These are phyloP conservation scores for Coemansia sp. DNA, from an alignment of 192 early-diverging fungal genomes.

Conservation along the genomic window DNA sequence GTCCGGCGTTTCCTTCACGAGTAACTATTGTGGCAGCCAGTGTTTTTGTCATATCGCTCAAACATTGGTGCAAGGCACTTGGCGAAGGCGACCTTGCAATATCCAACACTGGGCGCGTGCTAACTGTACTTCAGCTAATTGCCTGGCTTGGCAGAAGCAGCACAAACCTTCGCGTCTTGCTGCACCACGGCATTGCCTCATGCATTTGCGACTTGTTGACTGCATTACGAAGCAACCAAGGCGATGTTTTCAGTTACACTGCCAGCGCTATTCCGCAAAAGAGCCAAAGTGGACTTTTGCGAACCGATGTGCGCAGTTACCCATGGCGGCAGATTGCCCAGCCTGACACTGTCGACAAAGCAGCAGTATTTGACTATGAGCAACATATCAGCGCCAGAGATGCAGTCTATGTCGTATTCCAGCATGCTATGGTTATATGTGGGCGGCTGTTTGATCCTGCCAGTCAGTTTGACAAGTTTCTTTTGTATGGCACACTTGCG, in stretches of 20 bases:
- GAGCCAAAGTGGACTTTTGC: not conserved
- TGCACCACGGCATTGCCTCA: conserved; percentile 21
- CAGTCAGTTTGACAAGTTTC: conserved; percentile 12
- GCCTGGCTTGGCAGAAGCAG: conserved; percentile 14
- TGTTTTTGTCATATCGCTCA: conserved; percentile 1
- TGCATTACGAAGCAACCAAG: conserved; percentile 8
- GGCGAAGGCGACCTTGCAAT: not conserved
- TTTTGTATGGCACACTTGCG: conserved; percentile 1
- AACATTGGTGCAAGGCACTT: not conserved
- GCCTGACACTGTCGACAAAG: not conserved
- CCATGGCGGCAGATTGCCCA: conserved; percentile 12
- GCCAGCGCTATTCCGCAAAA: not conserved
- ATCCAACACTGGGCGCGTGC: conserved; percentile 6
- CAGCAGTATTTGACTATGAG: not conserved
- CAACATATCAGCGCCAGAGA: conserved; percentile 10
- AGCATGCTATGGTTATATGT: conserved; percentile 15
- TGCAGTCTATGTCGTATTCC: conserved; percentile 10
- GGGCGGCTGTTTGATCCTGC: conserved; percentile 27
- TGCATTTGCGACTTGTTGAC: conserved; percentile 12
- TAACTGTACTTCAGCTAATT: conserved; percentile 23
- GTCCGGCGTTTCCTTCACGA: conserved; percentile 1
- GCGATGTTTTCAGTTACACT: conserved; percentile 16
- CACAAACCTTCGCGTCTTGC: conserved; percentile 25
- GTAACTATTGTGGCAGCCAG: conserved; percentile 1
- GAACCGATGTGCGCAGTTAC: conserved; percentile 25